Evolutionary conservation across 2,329 filamentous ascomycete genomes (phyloP).

Genomic region (Sordariomycetes sp.): DNA sequence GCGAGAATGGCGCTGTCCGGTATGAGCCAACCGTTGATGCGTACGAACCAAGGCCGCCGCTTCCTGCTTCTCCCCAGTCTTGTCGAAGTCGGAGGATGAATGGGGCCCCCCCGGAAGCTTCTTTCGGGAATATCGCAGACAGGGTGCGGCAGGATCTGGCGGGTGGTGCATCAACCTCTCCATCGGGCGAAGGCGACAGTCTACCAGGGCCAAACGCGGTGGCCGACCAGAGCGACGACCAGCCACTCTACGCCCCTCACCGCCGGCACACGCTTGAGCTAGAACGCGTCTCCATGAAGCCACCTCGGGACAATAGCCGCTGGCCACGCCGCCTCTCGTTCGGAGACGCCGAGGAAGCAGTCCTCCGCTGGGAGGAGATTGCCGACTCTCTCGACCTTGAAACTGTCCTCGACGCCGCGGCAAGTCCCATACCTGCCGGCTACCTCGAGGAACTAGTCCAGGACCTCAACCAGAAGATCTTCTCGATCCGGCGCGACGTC

Average conservation of each 20-base stretch:
- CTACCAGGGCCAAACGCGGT: constrained; percentile 41
- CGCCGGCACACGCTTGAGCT: constrained; percentile 50
- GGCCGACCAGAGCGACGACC: constrained; percentile 32
- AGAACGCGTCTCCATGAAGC: constrained; percentile 17
- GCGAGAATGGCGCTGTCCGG: constrained; percentile 15
- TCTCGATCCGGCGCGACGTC: constrained; percentile 38
- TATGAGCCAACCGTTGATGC: neutral
- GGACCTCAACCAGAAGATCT: constrained; percentile 41
- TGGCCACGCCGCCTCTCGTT: constrained; percentile 69
- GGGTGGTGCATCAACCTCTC: constrained; percentile 43
- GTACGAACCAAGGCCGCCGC: neutral
- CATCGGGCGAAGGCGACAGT: constrained; percentile 48
- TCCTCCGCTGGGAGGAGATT: constrained; percentile 55
- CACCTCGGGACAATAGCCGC: constrained; percentile 40
- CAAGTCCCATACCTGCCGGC: neutral
- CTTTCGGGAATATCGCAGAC: constrained; percentile 19
- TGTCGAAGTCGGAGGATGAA: neutral
- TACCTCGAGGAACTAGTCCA: constrained; percentile 33
- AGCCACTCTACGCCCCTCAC: constrained; percentile 38
- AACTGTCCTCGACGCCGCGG: neutral
- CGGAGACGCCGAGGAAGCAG: constrained; percentile 62
- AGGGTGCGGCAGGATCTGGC: constrained; percentile 31
- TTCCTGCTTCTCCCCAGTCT: neutral
- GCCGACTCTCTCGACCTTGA: constrained; percentile 24
- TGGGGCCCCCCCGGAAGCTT: neutral